These are phyloP conservation scores for Borovskyia barvae DNA, from an alignment of 208 protist genomes.

Conservation along the genomic window DNA sequence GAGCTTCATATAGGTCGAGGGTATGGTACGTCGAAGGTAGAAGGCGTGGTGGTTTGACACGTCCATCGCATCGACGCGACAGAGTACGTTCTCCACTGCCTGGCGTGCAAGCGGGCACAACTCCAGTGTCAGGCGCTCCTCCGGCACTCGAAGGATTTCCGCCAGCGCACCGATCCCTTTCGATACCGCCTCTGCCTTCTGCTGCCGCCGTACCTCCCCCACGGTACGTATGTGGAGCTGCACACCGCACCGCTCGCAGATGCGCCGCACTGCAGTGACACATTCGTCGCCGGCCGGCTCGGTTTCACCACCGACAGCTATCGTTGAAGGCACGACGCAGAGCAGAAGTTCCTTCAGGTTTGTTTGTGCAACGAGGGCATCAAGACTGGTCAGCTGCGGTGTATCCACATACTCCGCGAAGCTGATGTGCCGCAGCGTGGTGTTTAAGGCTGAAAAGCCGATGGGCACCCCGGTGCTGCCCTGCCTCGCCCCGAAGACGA, in stretches of 20 bases:
- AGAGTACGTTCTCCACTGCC: slow-evolving; percentile 66
- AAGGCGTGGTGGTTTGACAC: slow-evolving; percentile 66
- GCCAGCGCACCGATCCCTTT: slow-evolving; percentile 38
- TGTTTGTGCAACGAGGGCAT: slow-evolving; percentile 75
- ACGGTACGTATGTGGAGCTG: slow-evolving; percentile 35
- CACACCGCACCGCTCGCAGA: slow-evolving; percentile 78
- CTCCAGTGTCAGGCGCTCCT: slow-evolving; percentile 55
- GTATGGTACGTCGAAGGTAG: slow-evolving; percentile 73
- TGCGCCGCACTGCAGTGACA: slow-evolving; percentile 54
- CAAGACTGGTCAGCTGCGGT: slow-evolving; percentile 67
- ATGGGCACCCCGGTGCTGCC: slow-evolving; percentile 41
- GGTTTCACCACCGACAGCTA: background rate
- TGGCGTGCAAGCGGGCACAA: slow-evolving; percentile 43
- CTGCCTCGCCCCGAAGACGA: slow-evolving; percentile 40
- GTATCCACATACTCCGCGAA: slow-evolving; percentile 83
- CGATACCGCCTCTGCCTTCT: slow-evolving; percentile 14
- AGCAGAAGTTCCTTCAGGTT: slow-evolving; percentile 84
- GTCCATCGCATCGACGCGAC: slow-evolving; percentile 67
- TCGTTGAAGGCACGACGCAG: slow-evolving; percentile 1
- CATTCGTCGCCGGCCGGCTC: slow-evolving; percentile 39
- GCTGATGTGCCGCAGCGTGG: slow-evolving; percentile 73
- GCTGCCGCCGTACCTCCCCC: slow-evolving; percentile 30
- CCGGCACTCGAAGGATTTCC: slow-evolving; percentile 84
- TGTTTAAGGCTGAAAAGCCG: slow-evolving; percentile 82
- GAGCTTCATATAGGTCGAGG: slow-evolving; percentile 92